Base-by-base conservation (phyloP, 2,329 filamentous ascomycete genomes). In the Aureobasidium sp. region DNA sequence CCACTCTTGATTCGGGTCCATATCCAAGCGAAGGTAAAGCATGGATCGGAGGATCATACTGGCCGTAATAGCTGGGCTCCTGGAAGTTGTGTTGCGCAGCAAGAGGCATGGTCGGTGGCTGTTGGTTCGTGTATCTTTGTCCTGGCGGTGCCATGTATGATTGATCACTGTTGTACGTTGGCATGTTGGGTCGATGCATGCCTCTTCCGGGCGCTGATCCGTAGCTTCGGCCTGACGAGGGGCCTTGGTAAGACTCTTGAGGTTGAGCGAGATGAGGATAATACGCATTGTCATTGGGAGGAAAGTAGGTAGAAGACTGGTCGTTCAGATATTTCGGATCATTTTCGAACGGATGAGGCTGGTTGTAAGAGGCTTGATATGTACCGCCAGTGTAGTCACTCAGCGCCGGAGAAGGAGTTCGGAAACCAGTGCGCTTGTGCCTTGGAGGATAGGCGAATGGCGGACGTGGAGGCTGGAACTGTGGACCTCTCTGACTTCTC, bases 371-470 rank as follows among this genome's bases (percentile, higher is more conserved):
- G 16, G 15, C 29, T 41, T 49, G 57, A 11, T 59, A 50, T 16
- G 36, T 4, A 42, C 25, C 30, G 5, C 41, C 32, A 34, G 37
- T 58, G 39, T 62, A 64, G 48, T 81, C 77, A 63, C 75, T 79
- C 69, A 76, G 65, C 8, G 76, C 74, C 39, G 77, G 76, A 25
- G 78, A 79, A 13, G 70, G 68, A 21, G 77, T 71, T 25, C 77
- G 72, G 64, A 76, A 74, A 15, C 73, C 73, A 15, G 74, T 73
- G 34, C 75, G 73, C 63, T 73, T 74, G 63, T 76, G 70, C 49
- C 76, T 71, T 55, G 72, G 72, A 2, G 75, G 76, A 64, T 79
- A 78, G 7, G 69, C 68, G 66, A 76, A 77, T 25, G 75, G 74
- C 30, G 73, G 76, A 50, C 70, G 69, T 67, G 72, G 68, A 9